phyloP scores from a whole-genome alignment of 768 basidiomycete species.

The Lactarius sanguifluus region DNA sequence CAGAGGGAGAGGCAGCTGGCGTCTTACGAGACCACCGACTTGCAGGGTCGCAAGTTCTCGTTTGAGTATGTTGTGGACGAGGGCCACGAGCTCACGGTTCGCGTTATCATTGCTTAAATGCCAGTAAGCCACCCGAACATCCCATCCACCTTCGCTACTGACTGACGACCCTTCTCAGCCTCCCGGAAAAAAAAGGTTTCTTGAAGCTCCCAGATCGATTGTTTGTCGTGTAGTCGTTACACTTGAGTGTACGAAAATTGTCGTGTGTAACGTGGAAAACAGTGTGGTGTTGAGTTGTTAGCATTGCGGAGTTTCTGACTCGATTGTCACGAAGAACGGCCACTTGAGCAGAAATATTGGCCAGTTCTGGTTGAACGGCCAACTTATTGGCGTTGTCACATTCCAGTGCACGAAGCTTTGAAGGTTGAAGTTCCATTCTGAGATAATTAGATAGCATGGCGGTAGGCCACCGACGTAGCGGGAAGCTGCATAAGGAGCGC shows the following conservation, averaged over 20 bases:
- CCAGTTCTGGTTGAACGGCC: too few species aligned
- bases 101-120: background rate
- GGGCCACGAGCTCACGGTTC: background rate
- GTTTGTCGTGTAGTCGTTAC: background rate
- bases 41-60: background rate
- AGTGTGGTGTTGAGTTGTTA: background rate
- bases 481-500: too few species aligned
- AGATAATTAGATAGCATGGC: too few species aligned
- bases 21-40: background rate
- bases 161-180: background rate
- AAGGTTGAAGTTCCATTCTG: too few species aligned
- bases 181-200: background rate
- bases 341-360: too few species aligned
- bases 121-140: background rate
- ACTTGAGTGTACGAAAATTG: background rate
- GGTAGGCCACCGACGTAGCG: too few species aligned
- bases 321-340: too few species aligned
- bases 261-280: background rate
- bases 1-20: slow-evolving; percentile 83
- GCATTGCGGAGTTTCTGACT: too few species aligned
- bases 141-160: background rate
- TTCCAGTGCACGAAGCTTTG: too few species aligned
- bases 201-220: background rate
- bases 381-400: too few species aligned
- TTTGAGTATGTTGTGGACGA: background rate